phyloP scores from a whole-genome alignment of 225 moss, liverwort and hornwort species.

The Climacium dendroides region DNA sequence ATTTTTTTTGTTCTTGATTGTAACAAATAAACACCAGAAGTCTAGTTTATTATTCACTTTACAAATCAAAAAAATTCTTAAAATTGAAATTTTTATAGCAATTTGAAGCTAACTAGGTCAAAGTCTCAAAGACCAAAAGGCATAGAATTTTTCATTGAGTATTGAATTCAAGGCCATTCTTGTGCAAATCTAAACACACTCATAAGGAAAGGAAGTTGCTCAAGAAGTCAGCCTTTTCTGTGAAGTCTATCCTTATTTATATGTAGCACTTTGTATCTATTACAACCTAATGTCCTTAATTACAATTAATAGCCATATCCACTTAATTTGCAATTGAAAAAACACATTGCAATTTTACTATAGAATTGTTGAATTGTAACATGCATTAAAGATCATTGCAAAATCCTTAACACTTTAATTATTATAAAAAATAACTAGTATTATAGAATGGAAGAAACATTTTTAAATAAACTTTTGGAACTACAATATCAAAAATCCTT shows the following conservation, averaged over 20 bases:
- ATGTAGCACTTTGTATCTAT: too few relatives aligned
- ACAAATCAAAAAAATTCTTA: neutral
- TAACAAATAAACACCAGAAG: neutral
- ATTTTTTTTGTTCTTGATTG: neutral
- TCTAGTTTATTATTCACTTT: neutral
- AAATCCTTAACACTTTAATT: neutral
- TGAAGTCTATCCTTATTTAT: too few relatives aligned
- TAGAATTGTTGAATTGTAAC: too few relatives aligned
- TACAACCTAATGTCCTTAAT: too few relatives aligned
- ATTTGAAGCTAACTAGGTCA: neutral
- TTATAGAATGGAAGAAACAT: neutral
- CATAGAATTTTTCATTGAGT: neutral
- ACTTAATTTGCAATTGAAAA: too few relatives aligned
- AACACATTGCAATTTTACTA: too few relatives aligned
- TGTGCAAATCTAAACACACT: accelerated
- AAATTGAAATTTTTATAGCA: neutral
- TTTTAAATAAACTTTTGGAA: neutral
- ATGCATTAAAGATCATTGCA: too few relatives aligned
- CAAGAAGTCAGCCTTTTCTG: neutral
- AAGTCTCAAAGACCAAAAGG: neutral
- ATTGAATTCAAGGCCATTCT: neutral
- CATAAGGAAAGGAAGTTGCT: accelerated
- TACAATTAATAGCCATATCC: too few relatives aligned
- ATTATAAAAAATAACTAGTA: neutral
- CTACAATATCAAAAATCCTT: neutral